Percentiles rank a stretch among this genome's conserved stretches.
These are phyloP conservation scores for Dictyostelium intermedium DNA, from an alignment of 78 protist genomes.

Conservation along the genomic window DNA sequence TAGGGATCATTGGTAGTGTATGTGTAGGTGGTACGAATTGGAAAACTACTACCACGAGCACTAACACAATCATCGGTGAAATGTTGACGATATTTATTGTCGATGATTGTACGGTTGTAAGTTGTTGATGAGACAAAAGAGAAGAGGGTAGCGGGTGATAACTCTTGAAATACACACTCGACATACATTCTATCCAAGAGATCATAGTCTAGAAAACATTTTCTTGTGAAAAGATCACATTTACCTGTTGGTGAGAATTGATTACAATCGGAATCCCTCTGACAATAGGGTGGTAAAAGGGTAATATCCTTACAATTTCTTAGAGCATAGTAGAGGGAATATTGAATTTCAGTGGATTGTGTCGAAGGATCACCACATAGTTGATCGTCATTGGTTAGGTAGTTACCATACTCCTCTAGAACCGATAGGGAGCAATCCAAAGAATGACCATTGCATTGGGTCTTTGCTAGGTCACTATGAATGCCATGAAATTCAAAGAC, in stretches of 20 bases:
- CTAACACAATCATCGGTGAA: background rate
- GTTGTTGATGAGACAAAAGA: background rate
- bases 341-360: background rate
- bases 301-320: background rate
- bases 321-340: background rate
- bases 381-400: background rate
- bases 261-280: background rate
- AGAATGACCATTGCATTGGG: background rate
- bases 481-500: background rate
- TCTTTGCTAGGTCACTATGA: background rate
- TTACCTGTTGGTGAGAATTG: background rate
- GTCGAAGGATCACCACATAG: background rate
- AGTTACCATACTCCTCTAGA: background rate
- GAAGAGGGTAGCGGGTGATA: background rate
- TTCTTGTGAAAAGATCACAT: constrained; percentile 2
- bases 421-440: background rate
- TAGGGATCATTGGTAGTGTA: background rate
- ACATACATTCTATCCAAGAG: background rate
- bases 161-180: background rate
- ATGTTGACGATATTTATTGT: background rate
- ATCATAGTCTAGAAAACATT: background rate
- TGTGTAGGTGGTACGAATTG: background rate
- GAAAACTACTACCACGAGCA: background rate
- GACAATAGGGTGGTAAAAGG: background rate
- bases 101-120: background rate